Conservation (phyloP, 257 asterid genomes). For the Gentiana straminea region DNA sequence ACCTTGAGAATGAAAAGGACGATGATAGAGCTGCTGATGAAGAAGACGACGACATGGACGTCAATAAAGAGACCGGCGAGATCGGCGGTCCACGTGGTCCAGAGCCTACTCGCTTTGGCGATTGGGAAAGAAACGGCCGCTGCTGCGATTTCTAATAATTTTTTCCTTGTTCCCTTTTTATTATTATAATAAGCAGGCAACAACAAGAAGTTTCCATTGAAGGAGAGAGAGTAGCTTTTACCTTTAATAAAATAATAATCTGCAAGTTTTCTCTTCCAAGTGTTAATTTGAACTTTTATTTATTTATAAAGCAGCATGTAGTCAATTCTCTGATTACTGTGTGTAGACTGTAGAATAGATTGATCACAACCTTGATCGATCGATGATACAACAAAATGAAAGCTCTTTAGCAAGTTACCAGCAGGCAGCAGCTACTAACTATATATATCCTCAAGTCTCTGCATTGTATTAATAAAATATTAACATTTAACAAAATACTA, state of each 20-base stretch:
- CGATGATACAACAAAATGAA: too few species aligned
- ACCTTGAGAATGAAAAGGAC: constrained; percentile 14
- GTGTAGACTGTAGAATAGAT: too few species aligned
- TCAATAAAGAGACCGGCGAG: constrained; percentile 54
- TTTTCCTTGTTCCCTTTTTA: constrained; percentile 10
- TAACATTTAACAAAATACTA: too few species aligned
- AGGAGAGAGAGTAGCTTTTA: constrained; percentile 13
- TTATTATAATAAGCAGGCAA: too few species aligned
- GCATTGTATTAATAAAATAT: too few species aligned
- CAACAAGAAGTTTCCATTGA: too few species aligned
- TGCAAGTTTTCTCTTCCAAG: constrained; percentile 45
- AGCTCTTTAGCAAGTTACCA: too few species aligned
- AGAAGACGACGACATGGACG: constrained; percentile 14
- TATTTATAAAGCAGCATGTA: too few species aligned
- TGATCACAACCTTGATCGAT: constrained; percentile 49
- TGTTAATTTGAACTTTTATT: constrained; percentile 16
- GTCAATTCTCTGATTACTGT: too few species aligned
- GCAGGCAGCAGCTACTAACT: too few species aligned
- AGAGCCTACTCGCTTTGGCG: constrained; percentile 88
- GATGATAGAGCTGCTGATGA: constrained; percentile 1
- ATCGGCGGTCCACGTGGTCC: constrained; percentile 87
- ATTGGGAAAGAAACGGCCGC: constrained; percentile 85
- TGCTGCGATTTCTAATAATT: constrained; percentile 65
- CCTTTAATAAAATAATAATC: not conserved
- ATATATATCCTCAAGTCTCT: too few species aligned